A percentile compares a stretch with the other conserved stretches of the same genome.
phyloP scores from a whole-genome alignment of 352 stramenopile genomes.

The Phytophthora melonis region DNA sequence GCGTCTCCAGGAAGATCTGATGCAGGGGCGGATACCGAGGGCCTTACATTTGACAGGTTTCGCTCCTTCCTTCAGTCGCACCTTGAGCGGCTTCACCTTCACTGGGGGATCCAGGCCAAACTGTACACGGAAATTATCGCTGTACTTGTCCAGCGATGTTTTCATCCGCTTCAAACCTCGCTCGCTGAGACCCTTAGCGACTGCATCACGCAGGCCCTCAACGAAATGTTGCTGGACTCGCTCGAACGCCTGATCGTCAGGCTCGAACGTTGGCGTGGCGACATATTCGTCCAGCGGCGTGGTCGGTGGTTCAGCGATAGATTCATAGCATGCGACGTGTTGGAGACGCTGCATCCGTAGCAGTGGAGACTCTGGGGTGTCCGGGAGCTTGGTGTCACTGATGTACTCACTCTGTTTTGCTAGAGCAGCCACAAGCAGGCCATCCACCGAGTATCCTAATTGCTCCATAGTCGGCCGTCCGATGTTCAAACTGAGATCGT shows the following conservation, averaged over 20 bases:
- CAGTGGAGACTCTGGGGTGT: background rate
- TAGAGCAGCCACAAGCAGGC: background rate
- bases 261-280: background rate
- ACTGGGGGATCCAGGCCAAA: background rate
- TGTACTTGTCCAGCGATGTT: background rate
- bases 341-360: background rate
- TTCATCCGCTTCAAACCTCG: background rate
- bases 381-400: background rate
- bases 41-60: background rate
- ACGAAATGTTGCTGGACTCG: background rate
- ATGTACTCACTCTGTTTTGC: background rate
- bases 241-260: background rate
- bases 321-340: background rate
- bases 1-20: background rate
- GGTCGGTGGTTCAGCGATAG: background rate
- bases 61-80: background rate
- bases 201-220: background rate
- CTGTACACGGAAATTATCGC: background rate
- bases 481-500: background rate
- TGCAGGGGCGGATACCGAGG: background rate
- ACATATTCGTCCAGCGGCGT: background rate
- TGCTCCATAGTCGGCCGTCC: background rate
- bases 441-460: background rate
- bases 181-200: background rate
- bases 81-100: background rate